Evolutionary conservation across 202 grass and related monocot genomes (phyloP).

Genomic region (Panicum hallii): DNA sequence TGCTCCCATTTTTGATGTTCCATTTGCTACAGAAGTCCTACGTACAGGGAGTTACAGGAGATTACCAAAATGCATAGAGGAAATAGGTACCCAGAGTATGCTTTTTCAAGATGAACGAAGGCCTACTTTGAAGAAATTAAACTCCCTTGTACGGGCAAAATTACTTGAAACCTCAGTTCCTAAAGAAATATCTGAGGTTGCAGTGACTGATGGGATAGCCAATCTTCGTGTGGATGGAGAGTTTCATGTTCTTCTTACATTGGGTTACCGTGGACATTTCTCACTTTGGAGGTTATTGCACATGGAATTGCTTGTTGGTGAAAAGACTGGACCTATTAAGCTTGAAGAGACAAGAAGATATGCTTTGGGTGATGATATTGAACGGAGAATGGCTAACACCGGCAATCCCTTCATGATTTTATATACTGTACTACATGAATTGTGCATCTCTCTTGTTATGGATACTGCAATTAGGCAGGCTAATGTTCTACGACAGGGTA

Average conservation of each 20-base stretch:
- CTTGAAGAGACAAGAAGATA: constrained; percentile 85
- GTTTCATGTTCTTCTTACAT: constrained; percentile 85
- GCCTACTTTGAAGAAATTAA: constrained; percentile 84
- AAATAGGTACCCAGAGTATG: constrained; percentile 71
- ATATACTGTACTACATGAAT: constrained; percentile 89
- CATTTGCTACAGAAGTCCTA: constrained; percentile 88
- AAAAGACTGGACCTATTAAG: constrained; percentile 81
- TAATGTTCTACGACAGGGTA: constrained; percentile 79
- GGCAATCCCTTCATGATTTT: constrained; percentile 83
- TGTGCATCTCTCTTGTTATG: constrained; percentile 90
- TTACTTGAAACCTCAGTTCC: constrained; percentile 82
- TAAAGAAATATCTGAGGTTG: constrained; percentile 78
- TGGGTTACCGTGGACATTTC: constrained; percentile 88
- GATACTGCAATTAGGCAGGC: constrained; percentile 90
- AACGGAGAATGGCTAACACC: constrained; percentile 82
- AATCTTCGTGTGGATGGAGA: constrained; percentile 79
- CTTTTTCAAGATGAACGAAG: constrained; percentile 86
- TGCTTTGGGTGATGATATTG: constrained; percentile 91
- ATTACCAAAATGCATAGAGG: constrained; percentile 89
- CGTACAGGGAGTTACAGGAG: constrained; percentile 72
- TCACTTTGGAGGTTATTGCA: constrained; percentile 86
- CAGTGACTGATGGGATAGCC: constrained; percentile 81
- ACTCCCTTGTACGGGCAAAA: constrained; percentile 77
- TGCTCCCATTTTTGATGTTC: constrained; percentile 90
- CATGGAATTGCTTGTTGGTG: constrained; percentile 92